Evolutionary conservation across 805 yeast genomes (phyloP).

Genomic region (Saccharomycopsis babjevae): DNA sequence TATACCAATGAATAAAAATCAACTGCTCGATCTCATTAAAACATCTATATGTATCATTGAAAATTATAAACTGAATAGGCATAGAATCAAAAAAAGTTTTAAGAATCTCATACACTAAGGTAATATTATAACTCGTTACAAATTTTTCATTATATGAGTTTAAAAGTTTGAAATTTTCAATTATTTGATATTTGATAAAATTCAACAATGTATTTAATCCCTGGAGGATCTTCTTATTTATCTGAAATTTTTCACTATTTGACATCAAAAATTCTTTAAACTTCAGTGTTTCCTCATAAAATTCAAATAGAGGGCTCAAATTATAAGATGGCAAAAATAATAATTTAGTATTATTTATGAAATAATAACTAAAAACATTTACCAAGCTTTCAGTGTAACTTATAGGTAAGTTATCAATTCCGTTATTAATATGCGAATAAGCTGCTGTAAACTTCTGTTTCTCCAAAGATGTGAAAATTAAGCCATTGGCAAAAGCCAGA

Average conservation of each 20-base stretch:
- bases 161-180: conserved; percentile 1
- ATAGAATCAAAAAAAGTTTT: conserved; percentile 4
- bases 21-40: conserved; percentile 8
- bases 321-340: conserved; percentile 8
- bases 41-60: background rate
- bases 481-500: conserved; percentile 10
- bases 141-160: conserved; percentile 1
- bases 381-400: conserved; percentile 1
- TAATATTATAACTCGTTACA: conserved; percentile 7
- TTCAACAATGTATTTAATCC: background rate
- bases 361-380: background rate
- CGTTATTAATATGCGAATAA: background rate
- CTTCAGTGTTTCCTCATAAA: conserved; percentile 4
- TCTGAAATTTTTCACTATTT: background rate
- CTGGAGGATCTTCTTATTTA: background rate
- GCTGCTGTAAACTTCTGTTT: background rate
- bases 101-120: background rate
- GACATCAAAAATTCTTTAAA: background rate
- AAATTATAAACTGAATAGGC: conserved; percentile 6
- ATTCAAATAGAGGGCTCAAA: conserved; percentile 4
- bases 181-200: conserved; percentile 1
- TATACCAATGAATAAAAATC: conserved; percentile 13
- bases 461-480: conserved; percentile 1
- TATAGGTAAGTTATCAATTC: background rate
- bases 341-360: conserved; percentile 2